Base-by-base conservation (phyloP, 2,329 filamentous ascomycete genomes). In the Ascosphaera aggregata region DNA sequence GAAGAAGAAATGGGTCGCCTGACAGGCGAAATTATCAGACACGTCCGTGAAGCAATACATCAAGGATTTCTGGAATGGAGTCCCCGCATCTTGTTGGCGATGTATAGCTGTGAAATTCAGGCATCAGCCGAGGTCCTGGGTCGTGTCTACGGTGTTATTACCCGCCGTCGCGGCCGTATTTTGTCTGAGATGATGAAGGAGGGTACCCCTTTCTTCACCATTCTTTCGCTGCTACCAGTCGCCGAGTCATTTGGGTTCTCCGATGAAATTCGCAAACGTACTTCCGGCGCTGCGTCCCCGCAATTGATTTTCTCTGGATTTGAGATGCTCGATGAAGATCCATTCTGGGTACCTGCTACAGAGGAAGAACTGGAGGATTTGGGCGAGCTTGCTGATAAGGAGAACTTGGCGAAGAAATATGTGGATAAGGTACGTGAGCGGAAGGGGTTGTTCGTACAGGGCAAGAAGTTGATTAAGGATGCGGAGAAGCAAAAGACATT, bases 31-130 rank as follows among this genome's bases (percentile, higher is more conserved):
- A 73, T 92, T 35, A 93, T 98, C 62, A 84, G 84, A 55, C 77
- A 80, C 0, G 75, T 86, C 15, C 81, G 86, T 47, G 74, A 81
- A 36, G 71, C 76, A n/a, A 82, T 98, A 43, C 71, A 76, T 38
- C 66, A 76, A 45, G 86, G 76, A 17, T 93, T 95, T 64, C 64
- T 94, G 15, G 89, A 95, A 63, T 98, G 89, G 89, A 86, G 78
- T 31, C 80, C 89, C 0, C 75, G 89, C n/a, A 71, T 98, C 47
- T 73, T 95, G 61, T 72, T 98, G 35, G 89, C 89, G 39, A 95
- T 95, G 82, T 98, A 98, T 63, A 82, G 73, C 40, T 93, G 86
- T 55, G 89, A 95, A 55, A 95, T 98, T 50, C 89, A 95, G 66
- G 84, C 86, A 20, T 85, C 48, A 73, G 74, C 85, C 49, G 89